A percentile compares a stretch with the other conserved stretches of the same genome.
Conservation (phyloP, 2,329 filamentous ascomycete genomes). For the Neopestalotiopsis sp. region DNA sequence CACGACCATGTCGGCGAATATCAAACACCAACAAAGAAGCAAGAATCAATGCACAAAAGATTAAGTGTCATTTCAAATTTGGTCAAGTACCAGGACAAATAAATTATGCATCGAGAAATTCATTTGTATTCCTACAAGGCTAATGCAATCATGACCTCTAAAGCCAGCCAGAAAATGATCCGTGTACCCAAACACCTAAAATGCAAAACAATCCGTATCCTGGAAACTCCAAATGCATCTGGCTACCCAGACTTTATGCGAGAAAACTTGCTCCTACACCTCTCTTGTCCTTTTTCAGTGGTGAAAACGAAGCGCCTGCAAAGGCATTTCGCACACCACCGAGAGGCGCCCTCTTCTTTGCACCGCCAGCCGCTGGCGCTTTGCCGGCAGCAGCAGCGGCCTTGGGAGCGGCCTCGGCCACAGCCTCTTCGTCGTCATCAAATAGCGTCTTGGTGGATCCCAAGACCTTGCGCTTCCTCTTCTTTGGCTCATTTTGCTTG, state of each 20-base stretch:
- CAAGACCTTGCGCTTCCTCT: conserved; percentile 77
- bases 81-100: no score
- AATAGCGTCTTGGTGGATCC: conserved; percentile 72
- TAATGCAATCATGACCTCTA: conserved; percentile 11
- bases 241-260: conserved; percentile 38
- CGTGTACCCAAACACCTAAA: conserved; percentile 15
- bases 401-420: conserved; percentile 39
- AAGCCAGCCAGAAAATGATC: conserved; percentile 3
- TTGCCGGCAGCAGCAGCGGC: conserved; percentile 31
- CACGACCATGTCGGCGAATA: no score
- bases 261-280: conserved; percentile 68
- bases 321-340: conserved; percentile 53
- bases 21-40: no score
- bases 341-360: conserved; percentile 43
- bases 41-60: no score
- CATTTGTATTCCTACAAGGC: conserved; percentile 12
- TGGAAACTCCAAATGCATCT: conserved; percentile 17
- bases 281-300: conserved; percentile 73
- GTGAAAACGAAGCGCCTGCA: conserved; percentile 66
- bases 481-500: conserved; percentile 51
- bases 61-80: no score
- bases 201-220: conserved; percentile 13
- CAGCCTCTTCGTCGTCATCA: conserved; percentile 69
- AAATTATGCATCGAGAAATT: conserved; percentile 4
- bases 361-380: conserved; percentile 25